Percentiles rank a stretch among this genome's conserved stretches.
Conservation (phyloP, 2,329 filamentous ascomycete genomes). For the Fusarium transvaalense region DNA sequence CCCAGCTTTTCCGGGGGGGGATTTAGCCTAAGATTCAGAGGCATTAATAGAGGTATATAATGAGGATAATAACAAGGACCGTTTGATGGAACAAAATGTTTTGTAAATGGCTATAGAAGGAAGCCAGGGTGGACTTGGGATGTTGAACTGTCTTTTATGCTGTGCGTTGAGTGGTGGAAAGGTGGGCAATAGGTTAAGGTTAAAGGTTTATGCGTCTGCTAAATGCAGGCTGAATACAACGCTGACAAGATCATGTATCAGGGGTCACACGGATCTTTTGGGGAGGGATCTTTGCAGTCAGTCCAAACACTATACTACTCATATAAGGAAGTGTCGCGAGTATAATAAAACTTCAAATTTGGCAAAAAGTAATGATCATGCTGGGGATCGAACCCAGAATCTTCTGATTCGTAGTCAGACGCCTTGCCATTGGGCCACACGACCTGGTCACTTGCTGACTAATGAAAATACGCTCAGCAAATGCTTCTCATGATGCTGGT, state of each 20-base stretch:
- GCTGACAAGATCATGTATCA: not conserved
- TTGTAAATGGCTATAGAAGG: rapidly evolving
- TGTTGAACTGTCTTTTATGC: not conserved
- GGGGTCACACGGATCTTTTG: not conserved
- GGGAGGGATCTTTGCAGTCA: too few species aligned
- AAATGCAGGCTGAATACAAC: not conserved
- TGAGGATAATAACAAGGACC: not conserved
- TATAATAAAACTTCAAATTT: too few species aligned
- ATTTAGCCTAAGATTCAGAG: slow-evolving; percentile 13
- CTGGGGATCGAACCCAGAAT: slow-evolving; percentile 41
- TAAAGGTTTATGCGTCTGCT: not conserved
- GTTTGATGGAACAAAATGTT: not conserved
- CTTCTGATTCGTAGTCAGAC: slow-evolving; percentile 42
- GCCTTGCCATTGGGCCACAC: slow-evolving; percentile 40
- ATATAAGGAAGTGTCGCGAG: too few species aligned
- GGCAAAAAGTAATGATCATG: slow-evolving; percentile 27
- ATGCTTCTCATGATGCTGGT: not conserved
- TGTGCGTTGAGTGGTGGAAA: not conserved
- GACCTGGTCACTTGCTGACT: slow-evolving; percentile 20
- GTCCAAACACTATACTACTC: too few species aligned
- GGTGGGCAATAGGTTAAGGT: not conserved
- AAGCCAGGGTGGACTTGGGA: rapidly evolving
- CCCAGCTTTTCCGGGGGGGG: not conserved
- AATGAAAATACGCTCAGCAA: not conserved
- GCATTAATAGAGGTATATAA: not conserved